These are phyloP conservation scores for Fibroporia radiculosa DNA, from an alignment of 768 basidiomycete genomes.

Conservation along the genomic window DNA sequence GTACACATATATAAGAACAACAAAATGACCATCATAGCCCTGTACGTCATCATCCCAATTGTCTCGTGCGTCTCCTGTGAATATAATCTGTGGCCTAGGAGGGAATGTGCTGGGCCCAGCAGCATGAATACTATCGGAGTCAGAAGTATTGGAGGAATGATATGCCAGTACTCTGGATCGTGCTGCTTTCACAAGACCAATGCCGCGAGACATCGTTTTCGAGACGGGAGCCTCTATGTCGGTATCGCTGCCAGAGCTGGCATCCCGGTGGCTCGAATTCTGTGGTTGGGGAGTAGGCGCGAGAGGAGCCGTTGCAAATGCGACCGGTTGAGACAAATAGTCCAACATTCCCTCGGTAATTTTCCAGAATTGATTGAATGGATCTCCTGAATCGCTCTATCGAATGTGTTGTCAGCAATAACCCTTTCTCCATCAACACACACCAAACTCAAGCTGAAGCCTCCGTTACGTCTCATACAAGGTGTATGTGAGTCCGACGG, in stretches of 20 bases:
- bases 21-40: slow-evolving; percentile 50
- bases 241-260: slow-evolving; percentile 55
- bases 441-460: too few relatives aligned
- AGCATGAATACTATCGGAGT: slow-evolving; percentile 12
- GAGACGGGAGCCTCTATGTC: slow-evolving; percentile 61
- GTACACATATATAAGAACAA: background rate
- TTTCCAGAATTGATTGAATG: slow-evolving; percentile 86
- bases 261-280: slow-evolving; percentile 34
- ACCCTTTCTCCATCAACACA: background rate
- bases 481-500: too few relatives aligned
- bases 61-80: slow-evolving; percentile 23
- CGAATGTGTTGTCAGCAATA: background rate
- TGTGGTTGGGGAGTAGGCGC: slow-evolving; percentile 29
- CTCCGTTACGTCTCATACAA: too few relatives aligned
- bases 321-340: slow-evolving; percentile 74
- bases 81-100: slow-evolving; percentile 16
- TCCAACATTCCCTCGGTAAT: slow-evolving; percentile 84
- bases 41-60: slow-evolving; percentile 58
- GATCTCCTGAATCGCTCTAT: slow-evolving; percentile 62
- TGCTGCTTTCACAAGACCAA: slow-evolving; percentile 24
- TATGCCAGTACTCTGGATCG: slow-evolving; percentile 22
- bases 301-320: slow-evolving; percentile 77
- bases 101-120: slow-evolving; percentile 19
- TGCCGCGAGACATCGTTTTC: slow-evolving; percentile 43
- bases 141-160: slow-evolving; percentile 17